phyloP scores from a whole-genome alignment of 2,329 filamentous ascomycete genomes.

The Talaromyces verruculosus region DNA sequence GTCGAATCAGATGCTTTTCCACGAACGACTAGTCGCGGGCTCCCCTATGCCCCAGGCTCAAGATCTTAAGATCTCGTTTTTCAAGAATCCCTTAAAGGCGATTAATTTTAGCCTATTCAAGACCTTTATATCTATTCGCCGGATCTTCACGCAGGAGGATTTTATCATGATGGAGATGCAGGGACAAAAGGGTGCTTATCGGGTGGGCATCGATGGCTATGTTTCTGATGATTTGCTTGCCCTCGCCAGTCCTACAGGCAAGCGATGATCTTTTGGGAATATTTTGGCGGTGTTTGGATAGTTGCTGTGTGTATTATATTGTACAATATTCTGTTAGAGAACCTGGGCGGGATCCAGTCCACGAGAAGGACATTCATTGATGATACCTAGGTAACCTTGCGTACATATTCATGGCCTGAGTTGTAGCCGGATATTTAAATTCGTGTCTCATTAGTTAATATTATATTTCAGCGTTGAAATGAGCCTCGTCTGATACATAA shows the following conservation, averaged over 20 bases:
- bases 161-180: conserved; percentile 41
- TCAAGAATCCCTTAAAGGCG: conserved; percentile 35
- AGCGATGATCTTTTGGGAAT: not conserved
- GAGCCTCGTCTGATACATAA: not conserved
- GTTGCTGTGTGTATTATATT: not conserved
- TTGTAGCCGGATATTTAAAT: not conserved
- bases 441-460: not conserved
- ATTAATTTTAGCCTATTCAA: conserved; percentile 34
- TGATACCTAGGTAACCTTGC: too few relatives aligned
- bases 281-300: not conserved
- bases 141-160: conserved; percentile 43
- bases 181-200: conserved; percentile 36
- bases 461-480: not conserved
- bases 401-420: not conserved
- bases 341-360: not conserved
- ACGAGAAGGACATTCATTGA: too few relatives aligned
- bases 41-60: conserved; percentile 22
- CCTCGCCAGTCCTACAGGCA: conserved; percentile 29
- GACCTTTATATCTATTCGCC: conserved; percentile 37
- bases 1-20: conserved; percentile 38
- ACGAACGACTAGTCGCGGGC: conserved; percentile 34
- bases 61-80: conserved; percentile 30
- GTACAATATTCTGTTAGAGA: not conserved
- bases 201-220: conserved; percentile 41
- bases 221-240: conserved; percentile 37